phyloP scores from a whole-genome alignment of 306 rosid genomes.

The Pyrus pyrifolia region DNA sequence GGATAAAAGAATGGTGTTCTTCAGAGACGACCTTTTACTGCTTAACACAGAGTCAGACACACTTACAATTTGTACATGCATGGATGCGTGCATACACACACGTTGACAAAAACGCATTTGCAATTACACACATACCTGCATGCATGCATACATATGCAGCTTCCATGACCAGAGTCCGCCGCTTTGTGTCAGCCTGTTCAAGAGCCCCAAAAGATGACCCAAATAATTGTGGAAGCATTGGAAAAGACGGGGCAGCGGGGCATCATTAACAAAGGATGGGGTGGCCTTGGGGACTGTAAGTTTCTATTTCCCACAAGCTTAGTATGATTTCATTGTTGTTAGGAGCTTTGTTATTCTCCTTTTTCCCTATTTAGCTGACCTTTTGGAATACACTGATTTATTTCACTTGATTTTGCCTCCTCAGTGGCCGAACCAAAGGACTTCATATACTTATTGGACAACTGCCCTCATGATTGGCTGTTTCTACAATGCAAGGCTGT shows the following conservation, averaged over 20 bases:
- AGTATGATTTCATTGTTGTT: neutral
- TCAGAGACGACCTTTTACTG: neutral
- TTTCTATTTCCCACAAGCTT: constrained; percentile 2
- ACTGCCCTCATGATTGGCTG: constrained; percentile 95
- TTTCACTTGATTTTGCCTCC: constrained; percentile 23
- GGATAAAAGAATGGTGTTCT: neutral
- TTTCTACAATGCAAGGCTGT: constrained; percentile 99
- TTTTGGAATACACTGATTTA: constrained; percentile 1
- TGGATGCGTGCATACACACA: neutral
- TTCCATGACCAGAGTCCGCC: neutral
- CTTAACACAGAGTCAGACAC: neutral
- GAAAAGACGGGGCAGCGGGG: constrained; percentile 90
- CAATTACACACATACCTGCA: neutral
- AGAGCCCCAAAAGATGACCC: constrained; percentile 90
- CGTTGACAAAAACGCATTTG: neutral
- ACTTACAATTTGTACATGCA: neutral
- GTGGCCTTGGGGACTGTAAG: constrained; percentile 95
- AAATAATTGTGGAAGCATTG: constrained; percentile 84
- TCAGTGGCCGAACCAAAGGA: constrained; percentile 92
- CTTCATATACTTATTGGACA: constrained; percentile 73
- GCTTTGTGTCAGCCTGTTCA: constrained; percentile 66
- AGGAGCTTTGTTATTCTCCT: neutral
- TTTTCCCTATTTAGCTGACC: neutral
- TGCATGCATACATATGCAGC: neutral
- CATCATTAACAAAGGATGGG: constrained; percentile 99